Evolutionary conservation across 345 rosid genomes (phyloP), one percentile per base, ranked within the genome.

Genomic region (Diplotaxis tenuifolia): DNA sequence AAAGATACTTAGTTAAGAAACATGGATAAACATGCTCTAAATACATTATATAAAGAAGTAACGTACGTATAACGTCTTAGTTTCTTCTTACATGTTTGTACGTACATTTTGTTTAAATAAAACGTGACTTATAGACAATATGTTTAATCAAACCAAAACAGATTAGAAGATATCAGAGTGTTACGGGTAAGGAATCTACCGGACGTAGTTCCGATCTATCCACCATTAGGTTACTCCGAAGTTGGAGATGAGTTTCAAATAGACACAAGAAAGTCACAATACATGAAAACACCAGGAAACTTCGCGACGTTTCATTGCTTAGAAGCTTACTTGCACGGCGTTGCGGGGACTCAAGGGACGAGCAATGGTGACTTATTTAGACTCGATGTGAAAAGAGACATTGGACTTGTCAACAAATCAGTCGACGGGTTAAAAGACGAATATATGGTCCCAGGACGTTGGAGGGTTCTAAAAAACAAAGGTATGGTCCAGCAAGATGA

Each of bases 271-370:
- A 83, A 82, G 59, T 90, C 97, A 0, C 61, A 32, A 32, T 89
- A 84, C 85, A 22, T 93, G 75, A 91, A 84, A 76, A 72, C 82
- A 58, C 87, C 91, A 0, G 93, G 87, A 67, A 79, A 68, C 73
- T 1, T 78, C 0, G 53, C 74, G 0, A 79, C 49, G 52, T 83
- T 85, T 83, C 98, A 89, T 67, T 84, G 84, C 47, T 65, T 89
- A 67, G 97, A 93, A 72, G 75, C 38, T 25, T 89, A 89, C 71
- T 65, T 91, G 62, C 98, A 91, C 42, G 98, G 98, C 14, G 86
- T 89, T 6, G 97, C 91, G 0, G 96, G 94, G 5, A 83, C 87
- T 3, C 94, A 85, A 61, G 94, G 96, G 38, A 67, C 75, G 20
- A 38, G 23, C 65, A 77, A 58, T 60, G 50, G 53, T 59, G 90